These are phyloP conservation scores for Tephrocybe sp. DNA, from an alignment of 768 basidiomycete genomes.

Conservation along the genomic window DNA sequence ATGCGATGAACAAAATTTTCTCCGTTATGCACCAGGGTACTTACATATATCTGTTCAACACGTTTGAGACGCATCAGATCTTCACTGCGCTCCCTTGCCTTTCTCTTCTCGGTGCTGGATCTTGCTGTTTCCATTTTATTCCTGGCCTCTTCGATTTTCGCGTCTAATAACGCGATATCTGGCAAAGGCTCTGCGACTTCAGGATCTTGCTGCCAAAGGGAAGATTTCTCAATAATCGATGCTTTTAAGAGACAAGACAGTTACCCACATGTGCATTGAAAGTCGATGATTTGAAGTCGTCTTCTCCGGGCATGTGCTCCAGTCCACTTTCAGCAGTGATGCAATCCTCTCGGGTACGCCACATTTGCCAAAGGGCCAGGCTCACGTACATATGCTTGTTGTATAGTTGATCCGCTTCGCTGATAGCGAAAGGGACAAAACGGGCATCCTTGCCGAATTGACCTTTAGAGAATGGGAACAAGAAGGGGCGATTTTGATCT, in stretches of 20 bases:
- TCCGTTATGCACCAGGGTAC: conserved; percentile 23
- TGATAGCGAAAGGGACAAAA: conserved; percentile 93
- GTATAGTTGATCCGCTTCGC: conserved; percentile 92
- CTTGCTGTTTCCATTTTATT: conserved; percentile 50
- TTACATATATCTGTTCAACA: conserved; percentile 92
- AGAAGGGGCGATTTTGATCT: conserved; percentile 89
- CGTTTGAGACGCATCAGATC: conserved; percentile 87
- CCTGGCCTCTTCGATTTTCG: conserved; percentile 71
- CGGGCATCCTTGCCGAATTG: conserved; percentile 55
- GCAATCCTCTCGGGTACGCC: conserved; percentile 93
- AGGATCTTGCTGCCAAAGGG: conserved; percentile 43
- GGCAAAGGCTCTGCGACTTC: conserved; percentile 65
- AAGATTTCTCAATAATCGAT: conserved; percentile 3
- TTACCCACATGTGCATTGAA: conserved; percentile 40
- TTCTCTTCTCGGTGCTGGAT: conserved; percentile 53
- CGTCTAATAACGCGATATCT: conserved; percentile 70
- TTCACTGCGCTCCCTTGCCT: conserved; percentile 66
- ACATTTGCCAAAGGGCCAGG: conserved; percentile 89
- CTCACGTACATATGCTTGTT: conserved; percentile 89
- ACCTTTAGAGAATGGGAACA: conserved; percentile 91
- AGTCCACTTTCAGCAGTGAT: conserved; percentile 93
- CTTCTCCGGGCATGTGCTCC: conserved; percentile 75
- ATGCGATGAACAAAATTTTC: background rate
- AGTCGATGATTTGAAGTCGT: conserved; percentile 52
- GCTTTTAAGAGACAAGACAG: background rate